These are phyloP conservation scores for Rhododendron mucronatum DNA, from an alignment of 148 eudicot species.

Conservation along the genomic window DNA sequence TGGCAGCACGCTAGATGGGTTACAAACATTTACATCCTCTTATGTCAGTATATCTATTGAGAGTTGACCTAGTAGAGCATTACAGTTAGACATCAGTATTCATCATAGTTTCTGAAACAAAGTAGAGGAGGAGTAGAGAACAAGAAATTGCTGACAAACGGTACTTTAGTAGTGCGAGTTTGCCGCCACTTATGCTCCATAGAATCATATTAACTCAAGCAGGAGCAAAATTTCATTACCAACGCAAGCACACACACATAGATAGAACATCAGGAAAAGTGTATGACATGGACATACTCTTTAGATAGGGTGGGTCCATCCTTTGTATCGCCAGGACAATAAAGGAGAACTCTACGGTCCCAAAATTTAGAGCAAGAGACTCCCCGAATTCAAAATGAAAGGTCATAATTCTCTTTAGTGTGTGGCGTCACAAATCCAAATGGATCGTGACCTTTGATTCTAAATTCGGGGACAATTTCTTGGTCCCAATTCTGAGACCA, in stretches of 20 bases:
- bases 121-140: background rate
- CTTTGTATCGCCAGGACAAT: background rate
- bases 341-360: background rate
- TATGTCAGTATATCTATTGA: background rate
- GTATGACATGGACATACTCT: no score
- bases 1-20: background rate
- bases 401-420: background rate
- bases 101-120: background rate
- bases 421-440: background rate
- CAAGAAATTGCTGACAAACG: background rate
- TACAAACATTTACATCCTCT: background rate
- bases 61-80: background rate
- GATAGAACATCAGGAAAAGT: background rate
- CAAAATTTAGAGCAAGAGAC: background rate
- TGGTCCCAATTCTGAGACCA: background rate
- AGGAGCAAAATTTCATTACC: background rate
- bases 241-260: background rate
- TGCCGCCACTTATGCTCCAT: background rate
- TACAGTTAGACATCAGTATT: background rate
- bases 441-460: background rate
- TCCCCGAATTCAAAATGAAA: background rate
- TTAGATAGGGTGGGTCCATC: background rate
- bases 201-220: background rate
- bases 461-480: background rate
- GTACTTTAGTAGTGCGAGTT: background rate